These are phyloP conservation scores for Croton laevigatus DNA, from an alignment of 441 rosid species.

Conservation along the genomic window DNA sequence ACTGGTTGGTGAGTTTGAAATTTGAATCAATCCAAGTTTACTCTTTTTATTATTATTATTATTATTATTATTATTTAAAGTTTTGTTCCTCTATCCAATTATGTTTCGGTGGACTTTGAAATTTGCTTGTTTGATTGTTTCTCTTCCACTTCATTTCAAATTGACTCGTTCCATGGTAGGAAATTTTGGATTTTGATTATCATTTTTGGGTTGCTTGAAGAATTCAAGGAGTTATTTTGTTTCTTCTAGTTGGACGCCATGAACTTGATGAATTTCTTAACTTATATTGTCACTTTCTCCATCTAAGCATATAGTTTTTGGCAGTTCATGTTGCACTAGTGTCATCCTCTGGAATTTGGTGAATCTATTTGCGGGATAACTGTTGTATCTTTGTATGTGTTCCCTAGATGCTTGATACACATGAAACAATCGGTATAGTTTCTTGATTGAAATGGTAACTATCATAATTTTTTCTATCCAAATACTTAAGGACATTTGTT, in stretches of 20 bases:
- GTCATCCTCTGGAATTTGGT: conserved; percentile 3
- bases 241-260: neutral
- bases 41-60: neutral
- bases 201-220: neutral
- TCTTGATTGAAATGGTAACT: neutral
- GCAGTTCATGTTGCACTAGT: neutral
- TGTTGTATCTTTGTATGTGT: neutral
- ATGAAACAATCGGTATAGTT: neutral
- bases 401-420: neutral
- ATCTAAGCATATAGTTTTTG: neutral
- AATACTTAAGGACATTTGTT: neutral
- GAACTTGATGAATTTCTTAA: neutral
- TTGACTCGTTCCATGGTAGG: neutral
- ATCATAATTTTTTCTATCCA: neutral
- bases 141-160: neutral
- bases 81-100: neutral
- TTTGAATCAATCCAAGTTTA: neutral
- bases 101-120: neutral
- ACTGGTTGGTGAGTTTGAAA: conserved; percentile 60
- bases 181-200: conserved; percentile 4
- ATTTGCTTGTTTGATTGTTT: neutral
- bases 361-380: neutral
- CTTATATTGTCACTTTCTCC: neutral
- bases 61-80: neutral
- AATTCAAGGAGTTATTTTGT: neutral